Evolutionary conservation across 192 early-diverging fungal genomes (phyloP).

Genomic region (Backusella liffmaniae): DNA sequence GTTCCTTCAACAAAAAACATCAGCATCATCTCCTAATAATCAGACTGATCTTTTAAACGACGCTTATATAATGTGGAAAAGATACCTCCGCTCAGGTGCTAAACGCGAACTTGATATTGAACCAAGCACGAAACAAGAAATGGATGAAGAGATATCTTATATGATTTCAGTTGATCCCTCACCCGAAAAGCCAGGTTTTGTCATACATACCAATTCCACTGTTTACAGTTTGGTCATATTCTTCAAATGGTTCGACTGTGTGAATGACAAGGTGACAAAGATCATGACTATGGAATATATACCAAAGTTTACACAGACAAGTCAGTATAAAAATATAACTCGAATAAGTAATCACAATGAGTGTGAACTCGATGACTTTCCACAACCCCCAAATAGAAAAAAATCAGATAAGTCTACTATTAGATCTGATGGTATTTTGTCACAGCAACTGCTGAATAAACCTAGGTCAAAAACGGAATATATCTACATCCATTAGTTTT

Average conservation of each 20-base stretch:
- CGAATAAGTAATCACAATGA: neutral
- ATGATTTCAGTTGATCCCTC: conserved; percentile 38
- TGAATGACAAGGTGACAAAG: conserved; percentile 65
- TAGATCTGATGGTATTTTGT: neutral
- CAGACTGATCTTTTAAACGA: conserved; percentile 45
- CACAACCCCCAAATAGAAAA: conserved; percentile 4
- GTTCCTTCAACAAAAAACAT: conserved; percentile 36
- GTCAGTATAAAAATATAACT: neutral
- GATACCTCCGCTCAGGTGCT: conserved; percentile 41
- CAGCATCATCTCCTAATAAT: conserved; percentile 19
- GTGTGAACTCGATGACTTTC: conserved; percentile 6
- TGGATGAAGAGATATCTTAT: conserved; percentile 42
- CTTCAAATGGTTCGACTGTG: conserved; percentile 53
- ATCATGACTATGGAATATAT: conserved; percentile 72
- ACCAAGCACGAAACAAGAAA: conserved; percentile 44
- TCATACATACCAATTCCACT: conserved; percentile 24
- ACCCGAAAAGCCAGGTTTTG: conserved; percentile 6
- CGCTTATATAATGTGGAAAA: conserved; percentile 49
- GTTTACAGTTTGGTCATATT: conserved; percentile 26
- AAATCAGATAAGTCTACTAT: neutral
- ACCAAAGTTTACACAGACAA: conserved; percentile 68
- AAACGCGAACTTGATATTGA: conserved; percentile 50
- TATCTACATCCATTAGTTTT: neutral
- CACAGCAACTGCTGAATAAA: neutral
- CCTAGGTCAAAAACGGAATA: neutral